Evolutionary conservation across 345 rosid species (phyloP).

Genomic region (Pugionium cornutum): DNA sequence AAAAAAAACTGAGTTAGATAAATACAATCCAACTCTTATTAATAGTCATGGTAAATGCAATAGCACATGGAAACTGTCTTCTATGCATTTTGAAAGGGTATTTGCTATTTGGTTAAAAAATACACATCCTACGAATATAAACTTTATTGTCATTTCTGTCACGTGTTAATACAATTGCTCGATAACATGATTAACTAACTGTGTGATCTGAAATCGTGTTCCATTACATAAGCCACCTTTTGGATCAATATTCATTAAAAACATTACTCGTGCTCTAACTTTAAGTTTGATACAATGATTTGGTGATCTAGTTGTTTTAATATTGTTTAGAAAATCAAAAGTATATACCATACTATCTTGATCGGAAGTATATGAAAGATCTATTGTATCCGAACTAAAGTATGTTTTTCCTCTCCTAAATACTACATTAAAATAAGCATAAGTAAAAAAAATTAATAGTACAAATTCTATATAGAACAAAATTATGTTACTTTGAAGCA

Average conservation of each 20-base stretch:
- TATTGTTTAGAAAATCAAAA: not conserved
- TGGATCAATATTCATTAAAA: not conserved
- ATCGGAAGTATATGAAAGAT: not conserved
- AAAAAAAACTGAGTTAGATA: not conserved
- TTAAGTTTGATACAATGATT: not conserved
- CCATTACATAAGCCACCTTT: not conserved
- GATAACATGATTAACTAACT: not conserved
- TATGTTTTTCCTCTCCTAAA: not conserved
- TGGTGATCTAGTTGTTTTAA: not conserved
- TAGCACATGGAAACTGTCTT: fast-evolving
- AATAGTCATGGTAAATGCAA: not conserved
- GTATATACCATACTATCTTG: not conserved
- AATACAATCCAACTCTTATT: constrained; percentile 4
- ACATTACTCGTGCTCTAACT: not conserved
- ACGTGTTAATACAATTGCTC: not conserved
- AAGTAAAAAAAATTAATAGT: too few species aligned
- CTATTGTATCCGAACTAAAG: not conserved
- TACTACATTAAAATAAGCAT: too few species aligned
- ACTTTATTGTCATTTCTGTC: not conserved
- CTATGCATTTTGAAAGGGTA: not conserved
- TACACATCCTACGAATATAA: not conserved
- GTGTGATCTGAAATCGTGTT: not conserved
- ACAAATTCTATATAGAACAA: too few species aligned
- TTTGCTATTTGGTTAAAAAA: not conserved
- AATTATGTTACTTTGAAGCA: not conserved